phyloP scores from a whole-genome alignment of 352 stramenopile genomes.

The Globisporangium radiosum region DNA sequence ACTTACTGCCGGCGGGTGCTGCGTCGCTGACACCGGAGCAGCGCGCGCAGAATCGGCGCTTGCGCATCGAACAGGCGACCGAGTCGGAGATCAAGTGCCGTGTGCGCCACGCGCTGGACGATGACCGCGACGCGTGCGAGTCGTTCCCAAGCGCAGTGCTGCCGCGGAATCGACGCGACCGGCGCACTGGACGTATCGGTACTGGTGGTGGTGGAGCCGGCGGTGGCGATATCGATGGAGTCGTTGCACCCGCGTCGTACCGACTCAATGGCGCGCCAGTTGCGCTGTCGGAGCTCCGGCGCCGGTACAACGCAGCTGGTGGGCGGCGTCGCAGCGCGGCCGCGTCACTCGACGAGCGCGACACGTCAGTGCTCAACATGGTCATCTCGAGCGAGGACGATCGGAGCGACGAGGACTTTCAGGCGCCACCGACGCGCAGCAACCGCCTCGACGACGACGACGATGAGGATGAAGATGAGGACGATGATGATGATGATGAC shows the following conservation, averaged over 20 bases:
- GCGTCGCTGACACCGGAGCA: slow-evolving; percentile 26
- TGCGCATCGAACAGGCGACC: slow-evolving; percentile 55
- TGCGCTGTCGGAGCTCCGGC: slow-evolving; percentile 56
- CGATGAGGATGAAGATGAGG: slow-evolving; percentile 27
- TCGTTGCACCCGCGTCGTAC: slow-evolving; percentile 41
- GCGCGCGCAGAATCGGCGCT: slow-evolving; percentile 54
- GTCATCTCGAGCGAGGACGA: slow-evolving; percentile 87
- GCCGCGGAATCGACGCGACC: background rate
- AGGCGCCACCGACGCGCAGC: slow-evolving; percentile 27
- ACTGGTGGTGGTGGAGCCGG: too few relatives aligned
- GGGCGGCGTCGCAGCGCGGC: slow-evolving; percentile 27
- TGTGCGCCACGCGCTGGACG: slow-evolving; percentile 39
- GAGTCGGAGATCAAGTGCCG: slow-evolving; percentile 64
- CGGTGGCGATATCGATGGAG: too few relatives aligned
- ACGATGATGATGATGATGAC: slow-evolving; percentile 38
- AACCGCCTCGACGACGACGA: slow-evolving; percentile 25
- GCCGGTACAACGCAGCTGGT: slow-evolving; percentile 22
- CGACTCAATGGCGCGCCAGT: slow-evolving; percentile 69
- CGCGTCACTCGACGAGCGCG: slow-evolving; percentile 57
- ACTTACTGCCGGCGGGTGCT: slow-evolving; percentile 21
- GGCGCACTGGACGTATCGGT: background rate
- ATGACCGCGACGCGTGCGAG: slow-evolving; percentile 30
- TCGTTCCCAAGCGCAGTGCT: slow-evolving; percentile 36
- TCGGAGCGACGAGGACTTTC: slow-evolving; percentile 82
- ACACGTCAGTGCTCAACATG: slow-evolving; percentile 77